phyloP scores from a whole-genome alignment of 257 asterid genomes.

The Ehretia macrophylla region DNA sequence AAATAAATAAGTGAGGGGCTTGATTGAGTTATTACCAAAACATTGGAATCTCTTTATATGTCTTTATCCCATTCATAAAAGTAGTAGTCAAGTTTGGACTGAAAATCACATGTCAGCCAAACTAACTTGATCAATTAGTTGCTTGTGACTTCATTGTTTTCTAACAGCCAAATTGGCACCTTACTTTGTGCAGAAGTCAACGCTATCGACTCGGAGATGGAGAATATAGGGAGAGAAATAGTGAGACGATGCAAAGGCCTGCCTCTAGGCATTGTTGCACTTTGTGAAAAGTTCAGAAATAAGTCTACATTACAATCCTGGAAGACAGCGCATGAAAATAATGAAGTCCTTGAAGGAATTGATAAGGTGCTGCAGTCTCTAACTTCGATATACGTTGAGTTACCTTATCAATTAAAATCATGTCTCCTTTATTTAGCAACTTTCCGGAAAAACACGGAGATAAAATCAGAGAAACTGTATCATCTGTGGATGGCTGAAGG shows the following conservation, averaged over 20 bases:
- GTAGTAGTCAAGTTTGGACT: no score
- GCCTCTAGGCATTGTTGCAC: neutral
- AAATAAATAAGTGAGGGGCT: no score
- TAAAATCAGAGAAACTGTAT: neutral
- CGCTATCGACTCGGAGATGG: neutral
- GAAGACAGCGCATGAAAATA: no score
- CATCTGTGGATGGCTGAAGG: slow-evolving; percentile 6
- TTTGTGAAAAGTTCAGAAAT: neutral
- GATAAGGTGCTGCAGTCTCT: neutral
- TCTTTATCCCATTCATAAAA: no score
- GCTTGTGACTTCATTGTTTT: no score
- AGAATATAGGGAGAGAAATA: neutral
- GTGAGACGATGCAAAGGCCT: neutral
- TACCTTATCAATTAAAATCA: neutral
- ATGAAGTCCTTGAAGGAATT: no score
- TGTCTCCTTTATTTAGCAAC: neutral
- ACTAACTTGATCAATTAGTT: no score
- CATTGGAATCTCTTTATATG: no score
- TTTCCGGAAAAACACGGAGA: neutral
- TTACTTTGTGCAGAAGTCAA: neutral
- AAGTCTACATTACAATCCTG: no score
- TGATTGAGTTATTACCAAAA: no score
- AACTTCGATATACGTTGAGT: neutral
- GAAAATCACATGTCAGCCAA: no score
- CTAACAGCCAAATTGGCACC: neutral